These are phyloP conservation scores for Waltergamsia citrina DNA, from an alignment of 2,329 filamentous ascomycete genomes.

Conservation along the genomic window DNA sequence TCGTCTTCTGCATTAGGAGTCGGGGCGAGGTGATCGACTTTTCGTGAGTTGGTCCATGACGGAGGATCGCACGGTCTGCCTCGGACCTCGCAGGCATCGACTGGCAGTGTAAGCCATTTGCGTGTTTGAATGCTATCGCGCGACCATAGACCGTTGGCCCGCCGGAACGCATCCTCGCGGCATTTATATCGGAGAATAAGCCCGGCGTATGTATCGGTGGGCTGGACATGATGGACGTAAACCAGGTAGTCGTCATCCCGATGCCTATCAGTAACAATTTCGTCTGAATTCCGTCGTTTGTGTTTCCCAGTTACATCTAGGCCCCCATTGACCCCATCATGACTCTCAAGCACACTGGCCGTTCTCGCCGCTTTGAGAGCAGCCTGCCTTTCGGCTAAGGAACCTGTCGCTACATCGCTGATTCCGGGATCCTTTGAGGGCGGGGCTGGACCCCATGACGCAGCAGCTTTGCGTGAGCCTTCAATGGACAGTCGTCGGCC, in stretches of 20 bases:
- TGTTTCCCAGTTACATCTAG: slow-evolving; percentile 44
- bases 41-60: slow-evolving; percentile 23
- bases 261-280: slow-evolving; percentile 45
- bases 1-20: slow-evolving; percentile 28
- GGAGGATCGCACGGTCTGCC: slow-evolving; percentile 58
- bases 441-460: slow-evolving; percentile 42
- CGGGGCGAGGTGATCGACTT: slow-evolving; percentile 40
- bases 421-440: slow-evolving; percentile 26
- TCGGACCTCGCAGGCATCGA: slow-evolving; percentile 81
- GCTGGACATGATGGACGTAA: slow-evolving; percentile 80
- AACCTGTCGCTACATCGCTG: slow-evolving; percentile 44
- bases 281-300: slow-evolving; percentile 63
- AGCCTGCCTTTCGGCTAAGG: slow-evolving; percentile 41
- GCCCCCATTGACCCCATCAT: slow-evolving; percentile 49
- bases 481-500: slow-evolving; percentile 15
- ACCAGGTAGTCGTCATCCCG: slow-evolving; percentile 64
- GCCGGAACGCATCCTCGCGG: slow-evolving; percentile 70
- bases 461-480: background rate
- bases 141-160: slow-evolving; percentile 89
- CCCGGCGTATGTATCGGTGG: slow-evolving; percentile 80
- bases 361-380: slow-evolving; percentile 45
- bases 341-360: slow-evolving; percentile 50
- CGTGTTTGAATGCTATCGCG: slow-evolving; percentile 83
- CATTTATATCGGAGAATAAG: slow-evolving; percentile 88
- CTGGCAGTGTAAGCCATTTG: slow-evolving; percentile 72